phyloP scores from a whole-genome alignment of 768 basidiomycete genomes.

The Leccinum aurantiacum region DNA sequence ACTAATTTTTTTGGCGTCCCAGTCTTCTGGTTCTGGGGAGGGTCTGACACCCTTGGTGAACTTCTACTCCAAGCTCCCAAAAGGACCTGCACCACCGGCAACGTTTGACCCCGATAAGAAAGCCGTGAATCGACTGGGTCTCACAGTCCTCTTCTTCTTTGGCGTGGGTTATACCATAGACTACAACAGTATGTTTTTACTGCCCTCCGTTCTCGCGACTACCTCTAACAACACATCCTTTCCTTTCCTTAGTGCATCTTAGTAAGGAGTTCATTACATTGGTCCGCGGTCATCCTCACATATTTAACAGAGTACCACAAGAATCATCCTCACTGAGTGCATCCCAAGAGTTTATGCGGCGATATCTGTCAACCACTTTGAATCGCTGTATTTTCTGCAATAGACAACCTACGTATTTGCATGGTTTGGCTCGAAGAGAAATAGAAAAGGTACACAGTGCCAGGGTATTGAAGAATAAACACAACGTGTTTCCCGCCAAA shows the following conservation, averaged over 20 bases:
- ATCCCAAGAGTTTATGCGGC: slow-evolving; percentile 4
- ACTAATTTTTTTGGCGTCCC: slow-evolving; percentile 15
- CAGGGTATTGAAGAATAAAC: not conserved
- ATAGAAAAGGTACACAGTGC: not conserved
- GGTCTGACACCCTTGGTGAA: slow-evolving; percentile 84
- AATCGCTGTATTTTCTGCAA: slow-evolving; percentile 23
- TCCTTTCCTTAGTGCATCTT: slow-evolving; percentile 63
- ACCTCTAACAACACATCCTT: slow-evolving; percentile 10
- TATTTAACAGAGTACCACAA: slow-evolving; percentile 75
- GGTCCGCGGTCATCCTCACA: slow-evolving; percentile 23
- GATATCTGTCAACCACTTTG: slow-evolving; percentile 11
- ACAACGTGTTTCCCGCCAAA: not conserved
- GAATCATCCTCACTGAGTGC: slow-evolving; percentile 75
- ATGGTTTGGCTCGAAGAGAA: not conserved
- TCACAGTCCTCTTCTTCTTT: slow-evolving; percentile 62
- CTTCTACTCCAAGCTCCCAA: slow-evolving; percentile 96
- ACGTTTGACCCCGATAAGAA: slow-evolving; percentile 79
- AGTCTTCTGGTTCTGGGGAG: slow-evolving; percentile 82
- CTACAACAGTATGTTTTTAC: slow-evolving; percentile 73
- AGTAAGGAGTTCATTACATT: slow-evolving; percentile 49
- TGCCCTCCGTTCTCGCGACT: not conserved
- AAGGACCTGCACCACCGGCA: slow-evolving; percentile 69
- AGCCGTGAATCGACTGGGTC: slow-evolving; percentile 54
- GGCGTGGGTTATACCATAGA: slow-evolving; percentile 75
- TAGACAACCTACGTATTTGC: slow-evolving; percentile 24